These are phyloP conservation scores for Cryomyces minteri DNA, from an alignment of 495 filamentous ascomycete genomes.

Conservation along the genomic window DNA sequence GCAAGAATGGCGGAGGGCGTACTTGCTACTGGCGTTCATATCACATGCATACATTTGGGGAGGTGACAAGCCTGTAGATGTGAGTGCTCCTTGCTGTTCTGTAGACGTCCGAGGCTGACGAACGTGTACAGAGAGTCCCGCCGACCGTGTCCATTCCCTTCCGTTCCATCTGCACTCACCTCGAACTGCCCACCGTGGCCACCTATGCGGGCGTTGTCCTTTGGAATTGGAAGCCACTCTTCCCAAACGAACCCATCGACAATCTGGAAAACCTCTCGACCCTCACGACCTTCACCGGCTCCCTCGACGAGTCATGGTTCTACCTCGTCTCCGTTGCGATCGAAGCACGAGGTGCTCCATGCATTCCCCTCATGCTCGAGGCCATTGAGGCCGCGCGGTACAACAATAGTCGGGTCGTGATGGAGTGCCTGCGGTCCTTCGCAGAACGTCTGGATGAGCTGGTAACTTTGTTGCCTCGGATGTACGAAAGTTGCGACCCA, in stretches of 20 bases:
- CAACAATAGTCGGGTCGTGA: slow-evolving; percentile 51
- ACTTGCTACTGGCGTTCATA: slow-evolving; percentile 72
- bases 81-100: slow-evolving; percentile 17
- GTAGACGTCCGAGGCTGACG: neutral
- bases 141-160: slow-evolving; percentile 70
- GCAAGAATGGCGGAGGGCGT: slow-evolving; percentile 83
- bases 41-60: slow-evolving; percentile 93
- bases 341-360: slow-evolving; percentile 80
- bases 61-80: slow-evolving; percentile 62
- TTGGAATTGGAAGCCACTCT: slow-evolving; percentile 93
- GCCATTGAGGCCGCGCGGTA: slow-evolving; percentile 68
- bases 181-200: slow-evolving; percentile 84
- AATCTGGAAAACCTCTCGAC: slow-evolving; percentile 70
- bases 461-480: slow-evolving; percentile 48
- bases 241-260: slow-evolving; percentile 60
- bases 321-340: slow-evolving; percentile 91
- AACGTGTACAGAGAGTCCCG: slow-evolving; percentile 49
- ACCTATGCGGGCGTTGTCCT: slow-evolving; percentile 83
- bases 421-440: slow-evolving; percentile 51
- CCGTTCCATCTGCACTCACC: slow-evolving; percentile 53
- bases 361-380: slow-evolving; percentile 69
- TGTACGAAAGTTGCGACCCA: slow-evolving; percentile 88
- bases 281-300: slow-evolving; percentile 83
- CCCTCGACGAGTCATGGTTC: slow-evolving; percentile 95
- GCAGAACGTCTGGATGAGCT: slow-evolving; percentile 81